Base-by-base conservation (phyloP, 257 asterid species). In the Primulina eburnea region DNA sequence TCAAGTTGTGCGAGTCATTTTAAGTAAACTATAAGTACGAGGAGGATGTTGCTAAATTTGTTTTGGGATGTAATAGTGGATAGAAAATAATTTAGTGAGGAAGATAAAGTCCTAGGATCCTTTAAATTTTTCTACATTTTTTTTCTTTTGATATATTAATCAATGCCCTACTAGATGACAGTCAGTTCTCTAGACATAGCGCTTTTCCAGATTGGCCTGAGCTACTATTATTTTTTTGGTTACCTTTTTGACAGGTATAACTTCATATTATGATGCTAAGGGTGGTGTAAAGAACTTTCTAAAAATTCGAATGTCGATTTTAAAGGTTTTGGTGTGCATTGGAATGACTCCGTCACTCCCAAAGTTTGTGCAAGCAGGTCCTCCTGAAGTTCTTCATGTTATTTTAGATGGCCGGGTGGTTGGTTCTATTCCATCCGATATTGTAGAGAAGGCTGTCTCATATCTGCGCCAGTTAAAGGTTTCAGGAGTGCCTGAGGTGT, bases 381-480 rank as follows among this genome's bases (percentile, higher is more conserved):
- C 97, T 18, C 99, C 99, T 29, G 90, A 89, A 85, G 86, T 85
- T 74, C 97, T 85, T 65, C 71, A 87, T 65, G 96, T 94, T 73
- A 88, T 91, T 72, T 84, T 94, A 60, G 99, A 94, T 87, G 99
- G 99, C 62, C 92, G 93, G 73, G 82, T 94, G 43, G 87, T 86
- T 64, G 99, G 99, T 57, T 82, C 83, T 69, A 82, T 94, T 71
- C 82, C 92, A 62, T 82, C 87, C 64, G 83, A 81, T 65, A 62
- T 79, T 21, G 78, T 88, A 79, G 96, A 79, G 73, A 88, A 85
- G 69, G 89, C 95, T 72, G 91, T 94, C 40, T 28, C 65, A 67
- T 86, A 87, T 79, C 69, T 94, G 69, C 92, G 99, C 62, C 78
- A 85, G 77, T 74, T 94, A 59, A 94, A 94, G 81, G 86, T 91